Evolutionary conservation across 2,329 filamentous ascomycete species (phyloP), one percentile per base, ranked within the genome.

Genomic region (Pestalotiopsis sp.): DNA sequence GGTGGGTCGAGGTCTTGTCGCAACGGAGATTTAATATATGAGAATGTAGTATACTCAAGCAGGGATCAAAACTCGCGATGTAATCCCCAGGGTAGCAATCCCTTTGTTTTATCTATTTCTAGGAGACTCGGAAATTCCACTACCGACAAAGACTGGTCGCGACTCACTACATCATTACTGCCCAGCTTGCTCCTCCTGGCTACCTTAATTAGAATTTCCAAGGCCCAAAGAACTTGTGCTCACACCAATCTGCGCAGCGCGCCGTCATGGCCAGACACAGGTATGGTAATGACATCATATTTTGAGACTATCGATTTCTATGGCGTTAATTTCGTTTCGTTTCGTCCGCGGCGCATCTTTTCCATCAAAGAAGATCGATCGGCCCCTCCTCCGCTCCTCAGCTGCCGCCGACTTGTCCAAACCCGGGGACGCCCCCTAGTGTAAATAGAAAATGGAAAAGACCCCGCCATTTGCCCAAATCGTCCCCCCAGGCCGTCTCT

Each of bases 251-350:
- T 27, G 39, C 27, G 3, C 9, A 13, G n/a, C 49, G n/a, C 31
- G 39, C 39, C 63, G 23, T 25, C 38, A 64, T 49, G 25, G 23
- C 11, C 39, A 64, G 38, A 45, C 17, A 20, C 9, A 31, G 52
- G 36, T 41, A 66, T 49, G 63, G 27, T 41, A 45, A 60, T 66
- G 64, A 66, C 64, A 66, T 66, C 64, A 66, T 66, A 38, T 66
- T 66, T 66, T 13, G 64, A 66, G 36, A 66, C 64, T 66, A 66
- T 49, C 41, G 31, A 62, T 66, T 64, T 66, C 45, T 66, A 12
- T 52, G 36, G 64, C 27, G 49, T 57, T 38, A 12, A 20, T 9
- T 31, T 23, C 60, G 25, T 60, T 59, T 14, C 57, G 31, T 36
- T 36, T 7, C 31, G 31, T 36, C 31, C 31, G 31, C 7, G 31